phyloP scores from a whole-genome alignment of 2,329 filamentous ascomycete species.

The Chrysoporthe deuterocubensis region DNA sequence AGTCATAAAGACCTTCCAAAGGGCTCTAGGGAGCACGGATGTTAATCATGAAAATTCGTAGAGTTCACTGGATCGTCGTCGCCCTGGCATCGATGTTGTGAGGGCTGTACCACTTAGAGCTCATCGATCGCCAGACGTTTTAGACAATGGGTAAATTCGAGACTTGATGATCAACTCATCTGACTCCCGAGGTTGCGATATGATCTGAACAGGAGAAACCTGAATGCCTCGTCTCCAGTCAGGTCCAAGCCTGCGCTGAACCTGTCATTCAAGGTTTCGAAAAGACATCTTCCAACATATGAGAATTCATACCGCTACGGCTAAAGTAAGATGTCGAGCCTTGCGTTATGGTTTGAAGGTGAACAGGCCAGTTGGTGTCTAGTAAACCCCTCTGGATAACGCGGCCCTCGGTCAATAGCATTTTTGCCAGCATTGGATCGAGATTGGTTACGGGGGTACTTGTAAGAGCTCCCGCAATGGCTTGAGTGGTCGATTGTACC shows the following conservation, averaged over 20 bases:
- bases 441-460: too few species aligned
- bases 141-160: neutral
- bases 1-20: too few species aligned
- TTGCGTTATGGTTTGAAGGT: neutral
- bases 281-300: neutral
- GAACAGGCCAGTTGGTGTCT: too few species aligned
- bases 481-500: too few species aligned
- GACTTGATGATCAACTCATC: neutral
- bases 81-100: constrained; percentile 16
- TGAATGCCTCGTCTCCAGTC: neutral
- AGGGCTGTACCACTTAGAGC: neutral
- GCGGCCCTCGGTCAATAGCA: too few species aligned
- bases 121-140: neutral
- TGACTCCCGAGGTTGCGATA: neutral
- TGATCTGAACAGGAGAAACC: neutral
- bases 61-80: constrained; percentile 22
- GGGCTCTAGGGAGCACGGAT: neutral
- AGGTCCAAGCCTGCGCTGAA: neutral
- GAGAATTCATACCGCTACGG: neutral
- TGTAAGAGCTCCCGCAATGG: too few species aligned
- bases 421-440: too few species aligned
- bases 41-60: neutral
- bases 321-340: neutral
- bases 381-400: too few species aligned
- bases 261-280: neutral